These are phyloP conservation scores for Gossypium thurberi DNA, from an alignment of 345 rosid species.

Conservation along the genomic window DNA sequence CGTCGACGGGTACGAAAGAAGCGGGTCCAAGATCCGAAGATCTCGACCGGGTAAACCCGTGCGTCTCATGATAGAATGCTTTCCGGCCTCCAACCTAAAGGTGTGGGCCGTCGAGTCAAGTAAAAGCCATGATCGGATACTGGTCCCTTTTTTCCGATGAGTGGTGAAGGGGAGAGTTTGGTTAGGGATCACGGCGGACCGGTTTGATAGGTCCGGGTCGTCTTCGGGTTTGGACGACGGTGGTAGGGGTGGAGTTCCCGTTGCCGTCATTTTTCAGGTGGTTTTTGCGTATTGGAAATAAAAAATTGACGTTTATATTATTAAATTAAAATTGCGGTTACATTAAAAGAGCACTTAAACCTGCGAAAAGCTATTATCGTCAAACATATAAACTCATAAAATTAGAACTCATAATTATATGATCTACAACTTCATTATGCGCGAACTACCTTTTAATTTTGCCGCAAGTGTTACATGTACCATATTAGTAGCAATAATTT, in stretches of 20 bases:
- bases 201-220: conserved; percentile 23
- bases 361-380: too few species aligned
- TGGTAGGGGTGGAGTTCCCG: conserved; percentile 26
- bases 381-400: too few species aligned
- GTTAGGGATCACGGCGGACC: neutral
- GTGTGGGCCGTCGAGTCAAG: conserved; percentile 53
- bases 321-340: neutral
- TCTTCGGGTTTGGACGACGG: conserved; percentile 31
- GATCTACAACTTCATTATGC: too few species aligned
- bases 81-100: conserved; percentile 55
- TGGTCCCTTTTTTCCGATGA: conserved; percentile 55
- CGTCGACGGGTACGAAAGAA: conserved; percentile 83
- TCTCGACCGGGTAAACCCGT: conserved; percentile 89
- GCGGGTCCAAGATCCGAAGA: conserved; percentile 87
- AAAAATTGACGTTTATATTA: neutral
- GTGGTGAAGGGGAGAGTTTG: conserved; percentile 23
- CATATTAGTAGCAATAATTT: neutral
- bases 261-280: neutral
- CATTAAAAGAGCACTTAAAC: too few species aligned
- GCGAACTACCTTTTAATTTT: neutral
- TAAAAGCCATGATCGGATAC: conserved; percentile 66
- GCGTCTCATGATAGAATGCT: conserved; percentile 87
- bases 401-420: too few species aligned
- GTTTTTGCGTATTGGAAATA: neutral
- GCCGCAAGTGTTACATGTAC: neutral